Conservation (phyloP, 305 asterid genomes). For the Fraxinus dipetala region DNA sequence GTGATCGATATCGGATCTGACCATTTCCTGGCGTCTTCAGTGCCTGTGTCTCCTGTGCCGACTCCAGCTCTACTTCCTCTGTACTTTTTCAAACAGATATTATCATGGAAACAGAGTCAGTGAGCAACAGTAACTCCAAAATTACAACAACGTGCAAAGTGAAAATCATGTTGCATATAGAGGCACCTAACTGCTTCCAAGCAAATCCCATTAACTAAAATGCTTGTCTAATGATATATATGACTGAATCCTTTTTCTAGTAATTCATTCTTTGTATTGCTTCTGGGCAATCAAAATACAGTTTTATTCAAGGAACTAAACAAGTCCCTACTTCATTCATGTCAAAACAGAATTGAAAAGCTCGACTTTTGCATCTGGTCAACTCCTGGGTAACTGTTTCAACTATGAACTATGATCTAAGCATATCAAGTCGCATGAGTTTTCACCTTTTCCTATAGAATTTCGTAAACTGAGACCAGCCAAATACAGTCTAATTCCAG, state of each 20-base stretch:
- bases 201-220: neutral
- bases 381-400: neutral
- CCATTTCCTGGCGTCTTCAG: conserved; percentile 71
- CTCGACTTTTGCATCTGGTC: neutral
- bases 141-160: neutral
- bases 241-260: neutral
- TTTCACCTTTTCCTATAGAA: neutral
- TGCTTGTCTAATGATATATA: neutral
- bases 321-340: neutral
- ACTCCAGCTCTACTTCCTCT: conserved; percentile 67
- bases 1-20: conserved; percentile 82
- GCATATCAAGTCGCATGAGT: neutral
- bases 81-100: neutral
- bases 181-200: neutral
- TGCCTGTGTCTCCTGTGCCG: conserved; percentile 58
- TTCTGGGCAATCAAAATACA: neutral
- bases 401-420: neutral
- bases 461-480: neutral
- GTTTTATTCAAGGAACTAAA: neutral
- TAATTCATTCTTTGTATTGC: neutral
- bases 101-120: neutral
- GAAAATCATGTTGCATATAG: neutral
- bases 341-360: neutral
- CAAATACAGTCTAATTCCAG: neutral
- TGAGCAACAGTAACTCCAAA: neutral